Evolutionary conservation across 2,329 filamentous ascomycete genomes (phyloP), one percentile per base, ranked within the genome.

Genomic region (Stachybotrys chlorohalonatus): DNA sequence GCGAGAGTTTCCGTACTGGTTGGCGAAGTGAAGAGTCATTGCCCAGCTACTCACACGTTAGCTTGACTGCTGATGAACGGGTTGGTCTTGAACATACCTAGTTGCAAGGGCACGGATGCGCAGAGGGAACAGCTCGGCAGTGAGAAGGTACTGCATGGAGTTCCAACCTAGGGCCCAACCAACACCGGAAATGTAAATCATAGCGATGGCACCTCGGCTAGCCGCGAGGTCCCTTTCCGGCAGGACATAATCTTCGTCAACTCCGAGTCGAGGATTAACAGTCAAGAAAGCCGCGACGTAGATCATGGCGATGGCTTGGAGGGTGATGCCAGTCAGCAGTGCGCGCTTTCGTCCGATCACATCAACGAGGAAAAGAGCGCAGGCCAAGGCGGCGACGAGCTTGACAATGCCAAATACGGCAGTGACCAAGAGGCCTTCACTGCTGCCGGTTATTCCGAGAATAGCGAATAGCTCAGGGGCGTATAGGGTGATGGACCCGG

Each of bases 1-100:
- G 42, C 88, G 84, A 1, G 83, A 79, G 72, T 89, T 90, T 31
- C 87, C 88, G 65, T 89, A 91, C 69, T 90, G 86, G 68, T 89
- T 89, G 56, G 80, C 84, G 64, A 91, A 91, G 69, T 92, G 87
- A 56, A 90, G 79, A 0, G 83, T 87, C 88, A 91, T 91, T 50
- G 85, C 83, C 64, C 87, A 77, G 0, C 83, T 42, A 5, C 13
- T 42, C 36, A 42, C 13, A 42, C 13, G 36, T 42, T 42, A 42
- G 36, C 36, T 42, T 42, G 36, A 5, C 36, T 42, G 2, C 6
- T 13, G 8, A 9, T 42, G 36, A 42, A 42, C 2, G 36, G 13
- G 3, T 42, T 42, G 36, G 5, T 24, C 24, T 24, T 24, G 24
- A 9, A 42, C 36, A 13, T 9, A 42, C 36, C 36, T 87, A 0